Evolutionary conservation across 2,329 filamentous ascomycete genomes (phyloP).

Genomic region (Fonsecaea erecta): DNA sequence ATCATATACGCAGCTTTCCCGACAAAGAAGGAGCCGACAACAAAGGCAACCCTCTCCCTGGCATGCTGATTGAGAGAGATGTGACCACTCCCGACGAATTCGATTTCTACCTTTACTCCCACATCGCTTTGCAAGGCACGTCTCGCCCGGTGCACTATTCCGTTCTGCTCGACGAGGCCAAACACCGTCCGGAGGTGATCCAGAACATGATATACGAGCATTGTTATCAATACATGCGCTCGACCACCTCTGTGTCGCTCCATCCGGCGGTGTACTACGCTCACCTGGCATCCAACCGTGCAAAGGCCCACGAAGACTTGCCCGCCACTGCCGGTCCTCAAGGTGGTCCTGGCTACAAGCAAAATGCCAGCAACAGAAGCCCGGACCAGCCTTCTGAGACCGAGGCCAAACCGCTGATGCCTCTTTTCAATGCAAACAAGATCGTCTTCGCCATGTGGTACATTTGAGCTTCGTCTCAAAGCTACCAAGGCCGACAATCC

Average conservation of each 20-base stretch:
- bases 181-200: slow-evolving; percentile 68
- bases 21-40: slow-evolving; percentile 64
- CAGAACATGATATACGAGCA: slow-evolving; percentile 93
- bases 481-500: not conserved
- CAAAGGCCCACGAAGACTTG: slow-evolving; percentile 71
- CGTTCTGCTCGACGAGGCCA: slow-evolving; percentile 80
- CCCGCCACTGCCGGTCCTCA: slow-evolving; percentile 47
- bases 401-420: slow-evolving; percentile 43
- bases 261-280: slow-evolving; percentile 94
- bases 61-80: slow-evolving; percentile 83
- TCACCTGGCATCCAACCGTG: slow-evolving; percentile 82
- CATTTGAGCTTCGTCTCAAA: slow-evolving; percentile 35
- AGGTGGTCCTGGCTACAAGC: slow-evolving; percentile 46
- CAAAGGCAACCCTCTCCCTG: slow-evolving; percentile 82
- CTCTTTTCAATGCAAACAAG: slow-evolving; percentile 39
- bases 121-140: slow-evolving; percentile 88
- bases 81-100: slow-evolving; percentile 90
- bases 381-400: slow-evolving; percentile 39
- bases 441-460: slow-evolving; percentile 48
- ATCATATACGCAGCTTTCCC: slow-evolving; percentile 93
- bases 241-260: slow-evolving; percentile 87
- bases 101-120: slow-evolving; percentile 78
- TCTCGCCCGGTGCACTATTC: slow-evolving; percentile 91
- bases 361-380: slow-evolving; percentile 38
- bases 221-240: slow-evolving; percentile 89